phyloP scores from a whole-genome alignment of 495 filamentous ascomycete species.

The Trichoderma parareesei region DNA sequence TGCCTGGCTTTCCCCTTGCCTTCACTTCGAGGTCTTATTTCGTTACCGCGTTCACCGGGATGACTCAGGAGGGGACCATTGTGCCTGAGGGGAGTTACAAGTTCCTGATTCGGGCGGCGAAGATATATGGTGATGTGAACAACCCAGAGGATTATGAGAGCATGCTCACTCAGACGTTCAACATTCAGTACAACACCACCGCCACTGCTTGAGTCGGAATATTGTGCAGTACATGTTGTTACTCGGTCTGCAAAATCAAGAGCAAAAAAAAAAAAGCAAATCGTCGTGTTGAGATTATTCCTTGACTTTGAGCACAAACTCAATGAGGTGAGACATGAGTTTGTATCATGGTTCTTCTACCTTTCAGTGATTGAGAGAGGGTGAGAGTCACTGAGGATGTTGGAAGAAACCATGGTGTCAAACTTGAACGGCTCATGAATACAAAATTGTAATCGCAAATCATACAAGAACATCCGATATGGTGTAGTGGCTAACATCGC shows the following conservation, averaged over 20 bases:
- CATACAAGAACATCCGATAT: not conserved
- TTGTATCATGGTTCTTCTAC: too few relatives aligned
- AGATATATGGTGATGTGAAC: slow-evolving; percentile 11
- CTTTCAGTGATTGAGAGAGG: too few relatives aligned
- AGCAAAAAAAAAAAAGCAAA: too few relatives aligned
- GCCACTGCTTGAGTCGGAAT: not conserved
- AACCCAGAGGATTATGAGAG: slow-evolving; percentile 13
- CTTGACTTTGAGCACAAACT: too few relatives aligned
- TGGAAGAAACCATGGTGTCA: too few relatives aligned
- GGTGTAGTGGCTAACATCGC: slow-evolving; percentile 10
- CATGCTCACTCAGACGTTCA: slow-evolving; percentile 13
- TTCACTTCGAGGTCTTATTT: slow-evolving; percentile 13
- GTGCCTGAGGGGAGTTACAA: slow-evolving; percentile 20
- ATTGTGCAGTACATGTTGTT: not conserved
- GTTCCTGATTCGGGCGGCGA: slow-evolving; percentile 12
- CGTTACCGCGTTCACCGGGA: slow-evolving; percentile 15
- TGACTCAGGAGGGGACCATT: slow-evolving; percentile 16
- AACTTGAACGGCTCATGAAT: too few relatives aligned
- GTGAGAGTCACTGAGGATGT: too few relatives aligned
- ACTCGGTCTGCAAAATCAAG: too few relatives aligned
- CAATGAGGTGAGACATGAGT: too few relatives aligned
- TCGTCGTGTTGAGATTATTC: too few relatives aligned
- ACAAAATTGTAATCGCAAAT: too few relatives aligned
- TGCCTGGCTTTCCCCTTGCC: slow-evolving; percentile 17
- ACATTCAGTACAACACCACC: slow-evolving; percentile 14